Percentiles rank a stretch among this genome's conserved stretches.
These are phyloP conservation scores for Acer negundo DNA, from an alignment of 345 rosid species.

Conservation along the genomic window DNA sequence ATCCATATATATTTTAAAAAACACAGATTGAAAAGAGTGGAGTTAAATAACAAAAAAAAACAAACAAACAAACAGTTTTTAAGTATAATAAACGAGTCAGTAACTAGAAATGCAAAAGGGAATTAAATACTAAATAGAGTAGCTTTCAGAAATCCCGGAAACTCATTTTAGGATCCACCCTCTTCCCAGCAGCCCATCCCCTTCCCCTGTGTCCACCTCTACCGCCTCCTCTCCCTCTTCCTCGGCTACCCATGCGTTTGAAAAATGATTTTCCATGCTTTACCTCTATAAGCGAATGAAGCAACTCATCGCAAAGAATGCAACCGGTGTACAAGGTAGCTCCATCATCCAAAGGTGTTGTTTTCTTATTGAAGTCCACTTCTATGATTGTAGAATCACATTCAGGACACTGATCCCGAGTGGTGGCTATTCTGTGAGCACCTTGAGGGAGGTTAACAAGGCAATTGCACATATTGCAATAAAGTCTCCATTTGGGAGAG, in stretches of 20 bases:
- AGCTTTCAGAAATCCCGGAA: slow-evolving; percentile 48
- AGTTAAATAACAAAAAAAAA: too few species aligned
- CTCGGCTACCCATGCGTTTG: slow-evolving; percentile 48
- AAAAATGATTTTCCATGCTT: slow-evolving; percentile 81
- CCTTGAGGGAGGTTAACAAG: slow-evolving; percentile 91
- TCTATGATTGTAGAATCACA: slow-evolving; percentile 82
- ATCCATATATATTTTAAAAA: too few species aligned
- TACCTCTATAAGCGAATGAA: slow-evolving; percentile 85
- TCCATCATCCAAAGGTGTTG: slow-evolving; percentile 80
- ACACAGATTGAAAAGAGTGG: too few species aligned
- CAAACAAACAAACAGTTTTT: too few species aligned
- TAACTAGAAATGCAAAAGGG: neutral
- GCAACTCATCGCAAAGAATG: slow-evolving; percentile 84
- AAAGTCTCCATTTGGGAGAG: slow-evolving; percentile 92
- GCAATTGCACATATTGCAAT: slow-evolving; percentile 94
- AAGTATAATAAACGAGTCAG: too few species aligned
- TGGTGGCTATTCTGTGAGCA: slow-evolving; percentile 80
- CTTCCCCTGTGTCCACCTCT: slow-evolving; percentile 59
- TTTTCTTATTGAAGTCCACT: slow-evolving; percentile 91
- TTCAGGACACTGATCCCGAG: slow-evolving; percentile 62
- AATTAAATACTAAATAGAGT: neutral
- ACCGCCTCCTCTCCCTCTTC: slow-evolving; percentile 74
- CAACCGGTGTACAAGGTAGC: slow-evolving; percentile 84
- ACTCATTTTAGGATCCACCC: slow-evolving; percentile 62
- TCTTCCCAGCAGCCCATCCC: slow-evolving; percentile 42